Base-by-base conservation (phyloP, 345 rosid genomes). In the Eucalyptus sp. region DNA sequence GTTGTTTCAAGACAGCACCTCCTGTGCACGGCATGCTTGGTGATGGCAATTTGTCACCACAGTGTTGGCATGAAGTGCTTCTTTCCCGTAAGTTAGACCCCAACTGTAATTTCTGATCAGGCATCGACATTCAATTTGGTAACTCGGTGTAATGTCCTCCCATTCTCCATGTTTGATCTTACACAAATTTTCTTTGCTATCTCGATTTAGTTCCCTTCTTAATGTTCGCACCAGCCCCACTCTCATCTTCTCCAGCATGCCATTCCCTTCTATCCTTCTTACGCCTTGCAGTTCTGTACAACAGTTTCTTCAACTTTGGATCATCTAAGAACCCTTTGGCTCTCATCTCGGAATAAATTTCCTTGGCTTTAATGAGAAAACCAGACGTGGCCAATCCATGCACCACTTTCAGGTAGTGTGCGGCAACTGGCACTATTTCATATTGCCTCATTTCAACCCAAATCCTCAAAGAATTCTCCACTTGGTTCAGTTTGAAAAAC, bases 391-490 rank as follows among this genome's bases (percentile, higher is more conserved):
- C 93, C 88, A 97, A 91, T 66, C 98, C 97, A 88, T 94, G 92
- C 89, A 94, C 95, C 91, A 92, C 81, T 88, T 89, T 87, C 87
- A 66, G 90, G 89, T 95, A 96, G 89, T 94, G 97, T 89, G 87
- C 90, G 46, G 87, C 86, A 91, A 60, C 87, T 50, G 95, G 93
- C 64, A 50, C 88, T 76, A 94, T 89, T 89, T 92, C 95, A 92
- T 94, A 94, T 64, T 88, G 92, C 93, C 90, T 91, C 97, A 96
- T 95, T 93, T 95, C 96, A 31, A 86, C 84, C 99, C 97, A 96
- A 50, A 96, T 91, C 93, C 93, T 94, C 93, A 97, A 87, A 85
- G 96, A 95, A 90, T 92, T 91, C 89, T 95, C 96, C 15, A 96
- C 94, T 90, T 96, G 96, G 89, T 92, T 90, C 87, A 91, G 87